Conservation (phyloP, 352 stramenopile species). For the Globisporangium recalcitrans region DNA sequence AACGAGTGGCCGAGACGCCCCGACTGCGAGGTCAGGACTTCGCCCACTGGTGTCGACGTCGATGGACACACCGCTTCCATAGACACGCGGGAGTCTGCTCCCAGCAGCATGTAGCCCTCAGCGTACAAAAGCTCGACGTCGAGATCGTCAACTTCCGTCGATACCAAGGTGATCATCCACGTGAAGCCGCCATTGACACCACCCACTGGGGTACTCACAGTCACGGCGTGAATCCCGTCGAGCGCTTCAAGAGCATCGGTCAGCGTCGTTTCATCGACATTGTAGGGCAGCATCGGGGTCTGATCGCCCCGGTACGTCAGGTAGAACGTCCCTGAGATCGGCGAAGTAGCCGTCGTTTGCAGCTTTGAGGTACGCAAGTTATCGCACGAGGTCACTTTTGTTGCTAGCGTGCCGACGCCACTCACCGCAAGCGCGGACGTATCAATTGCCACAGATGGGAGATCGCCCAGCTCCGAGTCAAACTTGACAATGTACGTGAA, state of each 20-base stretch:
- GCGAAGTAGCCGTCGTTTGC: slow-evolving; percentile 36
- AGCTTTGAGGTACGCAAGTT: slow-evolving; percentile 75
- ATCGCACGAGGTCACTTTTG: slow-evolving; percentile 83
- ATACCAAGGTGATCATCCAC: slow-evolving; percentile 87
- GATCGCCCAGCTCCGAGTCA: slow-evolving; percentile 68
- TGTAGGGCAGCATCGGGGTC: slow-evolving; percentile 72
- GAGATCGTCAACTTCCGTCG: slow-evolving; percentile 37
- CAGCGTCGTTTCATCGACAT: slow-evolving; percentile 49
- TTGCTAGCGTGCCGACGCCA: slow-evolving; percentile 21
- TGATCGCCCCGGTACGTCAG: slow-evolving; percentile 61
- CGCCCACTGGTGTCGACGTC: slow-evolving; percentile 29
- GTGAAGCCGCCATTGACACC: slow-evolving; percentile 55
- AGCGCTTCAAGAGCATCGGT: slow-evolving; percentile 61
- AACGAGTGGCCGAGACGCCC: slow-evolving; percentile 64
- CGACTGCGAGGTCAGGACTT: slow-evolving; percentile 33
- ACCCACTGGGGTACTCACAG: slow-evolving; percentile 29
- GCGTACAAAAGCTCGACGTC: slow-evolving; percentile 65
- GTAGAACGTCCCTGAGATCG: slow-evolving; percentile 83
- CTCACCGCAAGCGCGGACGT: slow-evolving; percentile 35
- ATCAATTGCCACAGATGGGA: slow-evolving; percentile 52
- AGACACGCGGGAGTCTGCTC: slow-evolving; percentile 31
- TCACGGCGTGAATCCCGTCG: slow-evolving; percentile 64
- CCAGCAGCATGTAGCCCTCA: slow-evolving; percentile 74
- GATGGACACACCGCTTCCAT: slow-evolving; percentile 43
- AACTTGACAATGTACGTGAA: slow-evolving; percentile 76